phyloP scores from a whole-genome alignment of 1,139 yeast species.

The Saccharomyces hybrid region DNA sequence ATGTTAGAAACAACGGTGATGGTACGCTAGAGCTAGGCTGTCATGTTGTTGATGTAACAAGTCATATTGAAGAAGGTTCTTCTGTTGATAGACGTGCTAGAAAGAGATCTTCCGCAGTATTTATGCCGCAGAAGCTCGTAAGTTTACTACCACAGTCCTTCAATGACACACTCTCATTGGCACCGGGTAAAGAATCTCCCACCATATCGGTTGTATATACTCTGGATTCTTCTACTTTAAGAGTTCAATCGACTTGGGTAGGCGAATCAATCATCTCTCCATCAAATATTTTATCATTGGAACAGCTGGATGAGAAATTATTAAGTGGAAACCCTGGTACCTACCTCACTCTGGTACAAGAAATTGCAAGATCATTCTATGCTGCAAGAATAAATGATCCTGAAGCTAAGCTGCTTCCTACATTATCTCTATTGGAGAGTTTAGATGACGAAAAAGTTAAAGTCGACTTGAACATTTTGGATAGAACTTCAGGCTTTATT shows the following conservation, averaged over 20 bases:
- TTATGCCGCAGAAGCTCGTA: slow-evolving; percentile 70
- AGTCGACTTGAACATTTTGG: slow-evolving; percentile 65
- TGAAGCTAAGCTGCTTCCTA: slow-evolving; percentile 44
- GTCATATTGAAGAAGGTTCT: slow-evolving; percentile 63
- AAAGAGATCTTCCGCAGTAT: slow-evolving; percentile 87
- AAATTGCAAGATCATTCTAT: slow-evolving; percentile 53
- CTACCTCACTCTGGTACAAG: slow-evolving; percentile 6
- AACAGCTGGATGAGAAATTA: slow-evolving; percentile 12
- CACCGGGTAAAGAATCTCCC: slow-evolving; percentile 51
- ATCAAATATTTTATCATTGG: slow-evolving; percentile 33
- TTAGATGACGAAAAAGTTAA: slow-evolving; percentile 79
- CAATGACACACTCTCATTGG: slow-evolving; percentile 54
- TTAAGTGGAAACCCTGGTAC: too few species aligned
- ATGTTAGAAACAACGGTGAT: slow-evolving; percentile 46
- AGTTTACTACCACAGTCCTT: slow-evolving; percentile 64
- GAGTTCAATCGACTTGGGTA: slow-evolving; percentile 68
- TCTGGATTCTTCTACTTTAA: slow-evolving; percentile 64
- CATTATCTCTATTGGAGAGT: slow-evolving; percentile 64
- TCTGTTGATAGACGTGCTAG: slow-evolving; percentile 81
- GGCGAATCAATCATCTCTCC: slow-evolving; percentile 69
- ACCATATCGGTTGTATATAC: slow-evolving; percentile 75
- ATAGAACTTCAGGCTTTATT: slow-evolving; percentile 48
- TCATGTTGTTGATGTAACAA: slow-evolving; percentile 75
- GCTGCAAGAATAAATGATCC: slow-evolving; percentile 57
- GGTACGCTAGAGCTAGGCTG: slow-evolving; percentile 54